Base-by-base conservation (phyloP, 495 filamentous ascomycete genomes). In the Hyaloscypha finlandica region DNA sequence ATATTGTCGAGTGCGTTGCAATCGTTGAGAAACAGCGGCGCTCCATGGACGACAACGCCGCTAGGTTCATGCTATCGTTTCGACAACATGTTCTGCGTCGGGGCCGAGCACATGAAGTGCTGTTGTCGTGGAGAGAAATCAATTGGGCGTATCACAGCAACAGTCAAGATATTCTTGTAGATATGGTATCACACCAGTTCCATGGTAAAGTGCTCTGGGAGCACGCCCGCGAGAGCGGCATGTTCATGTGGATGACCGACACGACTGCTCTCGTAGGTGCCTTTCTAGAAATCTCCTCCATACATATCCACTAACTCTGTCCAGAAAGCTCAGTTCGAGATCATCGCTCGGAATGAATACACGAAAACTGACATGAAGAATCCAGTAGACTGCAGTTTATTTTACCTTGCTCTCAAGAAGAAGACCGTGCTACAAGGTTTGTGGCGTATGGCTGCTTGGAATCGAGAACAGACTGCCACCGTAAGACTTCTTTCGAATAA, bases 171-270 rank as follows among this genome's bases (percentile, higher is more conserved):
- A 95, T 98, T 52, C 80, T 99, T 8, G 79, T 92, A 1, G 94
- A 97, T 75, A 86, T 97, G 66, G 90, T 97, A n/a, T 90, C 88
- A 8, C 80, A 84, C 20, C 92, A 95, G 68, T 92, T 89, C 76
- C 86, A 91, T 70, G 88, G 88, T 0, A 87, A 86, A 64, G 80
- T 97, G 80, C 78, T 89, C 12, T 99, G 95, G 95, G 84, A 88
- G 70, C 83, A 92, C 67, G 95, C 95, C 16, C 79, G 90, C 59
- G 92, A 96, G 74, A 92, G 89, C 68, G 94, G 95, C 16, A 85
- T 98, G 64, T 97, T 97, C 72, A 93, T 97, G 90, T 99, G 95
- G 96, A 78, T 99, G 73, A 86, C 85, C 0, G 94, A 96, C 74
- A 71, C 81, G 33, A 82, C 82, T 64, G 90, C 93, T 12, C 81